A percentile compares a stretch with the other conserved stretches of the same genome.
phyloP scores from a whole-genome alignment of 352 stramenopile genomes.

The Globisporangium recalcitrans region DNA sequence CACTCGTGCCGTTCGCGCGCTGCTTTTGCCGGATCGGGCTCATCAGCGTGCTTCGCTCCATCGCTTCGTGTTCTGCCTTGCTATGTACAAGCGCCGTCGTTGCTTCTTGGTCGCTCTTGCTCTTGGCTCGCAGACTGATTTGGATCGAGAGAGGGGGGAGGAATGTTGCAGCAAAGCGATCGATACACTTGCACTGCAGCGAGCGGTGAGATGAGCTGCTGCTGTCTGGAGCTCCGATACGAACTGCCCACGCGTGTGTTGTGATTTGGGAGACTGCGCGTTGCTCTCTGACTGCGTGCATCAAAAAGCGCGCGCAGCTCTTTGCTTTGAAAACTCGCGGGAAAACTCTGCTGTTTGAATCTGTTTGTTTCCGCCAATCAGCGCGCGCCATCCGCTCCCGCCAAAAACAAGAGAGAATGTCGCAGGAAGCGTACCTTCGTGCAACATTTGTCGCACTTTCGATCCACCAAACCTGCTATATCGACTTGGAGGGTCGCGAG shows the following conservation, averaged over 20 bases:
- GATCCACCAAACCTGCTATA: not conserved
- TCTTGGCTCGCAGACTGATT: not conserved
- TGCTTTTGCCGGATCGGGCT: slow-evolving; percentile 31
- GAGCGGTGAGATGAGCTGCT: not conserved
- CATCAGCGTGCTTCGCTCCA: slow-evolving; percentile 36
- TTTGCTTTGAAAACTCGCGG: slow-evolving; percentile 14
- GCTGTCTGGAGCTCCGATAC: not conserved
- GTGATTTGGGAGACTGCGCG: not conserved
- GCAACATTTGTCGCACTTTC: slow-evolving; percentile 4
- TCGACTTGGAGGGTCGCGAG: too few species aligned
- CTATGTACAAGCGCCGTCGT: not conserved
- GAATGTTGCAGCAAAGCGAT: not conserved
- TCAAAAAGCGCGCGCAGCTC: slow-evolving; percentile 13
- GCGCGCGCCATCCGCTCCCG: slow-evolving; percentile 11
- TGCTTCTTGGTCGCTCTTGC: not conserved
- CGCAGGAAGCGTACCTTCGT: slow-evolving; percentile 1
- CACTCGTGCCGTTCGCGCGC: not conserved
- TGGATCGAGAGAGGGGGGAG: not conserved
- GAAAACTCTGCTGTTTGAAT: slow-evolving; percentile 14
- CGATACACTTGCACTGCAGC: not conserved
- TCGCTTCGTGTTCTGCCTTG: slow-evolving; percentile 7
- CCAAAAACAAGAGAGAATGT: slow-evolving; percentile 9
- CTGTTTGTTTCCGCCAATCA: slow-evolving; percentile 29
- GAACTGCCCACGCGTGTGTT: slow-evolving; percentile 4
- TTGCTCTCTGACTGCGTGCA: not conserved